Percentiles rank a stretch among this genome's conserved stretches.
phyloP scores from a whole-genome alignment of 2,329 filamentous ascomycete species.

The Beauveria bassiana region DNA sequence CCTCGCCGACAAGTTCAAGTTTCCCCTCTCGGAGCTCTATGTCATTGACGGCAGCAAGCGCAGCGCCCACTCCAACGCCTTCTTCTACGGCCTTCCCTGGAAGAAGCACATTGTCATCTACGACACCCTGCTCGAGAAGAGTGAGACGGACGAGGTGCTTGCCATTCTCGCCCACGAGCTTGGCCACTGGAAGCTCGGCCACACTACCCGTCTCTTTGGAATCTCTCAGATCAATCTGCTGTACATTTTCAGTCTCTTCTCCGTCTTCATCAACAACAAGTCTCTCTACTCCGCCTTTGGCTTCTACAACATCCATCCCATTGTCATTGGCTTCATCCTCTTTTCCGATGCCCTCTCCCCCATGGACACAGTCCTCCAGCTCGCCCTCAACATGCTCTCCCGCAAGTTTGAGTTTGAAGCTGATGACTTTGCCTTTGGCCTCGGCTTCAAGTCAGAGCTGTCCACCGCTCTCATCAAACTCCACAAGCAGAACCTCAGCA shows the following conservation, averaged over 20 bases:
- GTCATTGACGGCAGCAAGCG: constrained; percentile 91
- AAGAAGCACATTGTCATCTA: constrained; percentile 99
- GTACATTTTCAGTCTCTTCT: constrained; percentile 95
- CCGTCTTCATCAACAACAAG: constrained; percentile 91
- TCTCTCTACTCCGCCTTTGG: constrained; percentile 89
- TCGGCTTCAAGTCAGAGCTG: constrained; percentile 79
- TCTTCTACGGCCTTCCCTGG: constrained; percentile 97
- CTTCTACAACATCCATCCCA: constrained; percentile 74
- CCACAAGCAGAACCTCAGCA: constrained; percentile 95
- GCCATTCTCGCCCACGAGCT: constrained; percentile 93
- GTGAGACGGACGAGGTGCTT: constrained; percentile 82
- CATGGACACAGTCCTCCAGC: constrained; percentile 89
- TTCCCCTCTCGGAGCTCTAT: constrained; percentile 86
- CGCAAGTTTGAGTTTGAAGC: constrained; percentile 95
- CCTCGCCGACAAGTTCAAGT: constrained; percentile 75
- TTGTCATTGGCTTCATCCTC: constrained; percentile 93
- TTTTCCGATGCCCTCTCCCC: constrained; percentile 96
- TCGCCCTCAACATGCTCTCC: constrained; percentile 92
- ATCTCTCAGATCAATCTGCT: constrained; percentile 89
- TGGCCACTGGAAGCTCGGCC: constrained; percentile 92
- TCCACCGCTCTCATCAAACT: constrained; percentile 89
- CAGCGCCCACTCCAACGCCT: constrained; percentile 81
- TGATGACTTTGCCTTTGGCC: constrained; percentile 76
- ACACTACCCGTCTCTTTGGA: constrained; percentile 84
- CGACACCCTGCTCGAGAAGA: constrained; percentile 95